Evolutionary conservation across 2,329 filamentous ascomycete genomes (phyloP), one percentile per base, ranked within the genome.

Genomic region (Zarea fungicola): DNA sequence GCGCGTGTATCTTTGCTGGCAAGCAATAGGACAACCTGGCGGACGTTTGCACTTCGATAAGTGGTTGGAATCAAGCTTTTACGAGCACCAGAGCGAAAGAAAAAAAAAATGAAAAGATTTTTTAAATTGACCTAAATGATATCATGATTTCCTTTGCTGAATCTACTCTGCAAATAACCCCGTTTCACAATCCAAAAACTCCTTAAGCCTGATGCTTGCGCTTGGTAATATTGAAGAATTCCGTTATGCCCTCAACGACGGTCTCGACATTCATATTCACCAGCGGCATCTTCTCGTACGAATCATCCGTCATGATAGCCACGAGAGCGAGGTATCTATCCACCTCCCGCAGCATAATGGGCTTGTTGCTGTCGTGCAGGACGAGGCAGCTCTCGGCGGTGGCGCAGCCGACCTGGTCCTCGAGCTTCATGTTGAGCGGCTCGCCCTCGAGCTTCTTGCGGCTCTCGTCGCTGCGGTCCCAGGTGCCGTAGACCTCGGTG

Each of bases 401-500:
- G 51, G 74, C 74, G 57, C 81, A 84, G 14, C 80, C 83, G 31
- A 83, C 74, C 65, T 86, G 83, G 55, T 85, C 80, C 52, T 83
- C 79, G 5, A 85, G 70, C 53, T 74, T 77, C 60, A 80, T 74
- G 53, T 75, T 77, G 77, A 80, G 83, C 1, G 79, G 79, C 42
- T 77, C 72, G 2, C 73, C 78, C 62, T 85, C 81, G 6, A 85
- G 72, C 19, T 67, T 65, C 43, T 76, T 73, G 22, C 75, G 73
- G 54, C 80, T 79, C 18, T 75, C 70, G 21, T 76, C 70, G 23
- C 75, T 75, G 7, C 81, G 75, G 42, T 74, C 70, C 78, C 83
- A 97, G 39, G 75, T 78, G 48, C 91, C 92, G 63, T 96, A 99
- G 32, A 99, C 85, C 63, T 97, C 92, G 23, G 89, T 93, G 47